Conservation (phyloP, 257 asterid species). For the Solanum corneliomulleri region DNA sequence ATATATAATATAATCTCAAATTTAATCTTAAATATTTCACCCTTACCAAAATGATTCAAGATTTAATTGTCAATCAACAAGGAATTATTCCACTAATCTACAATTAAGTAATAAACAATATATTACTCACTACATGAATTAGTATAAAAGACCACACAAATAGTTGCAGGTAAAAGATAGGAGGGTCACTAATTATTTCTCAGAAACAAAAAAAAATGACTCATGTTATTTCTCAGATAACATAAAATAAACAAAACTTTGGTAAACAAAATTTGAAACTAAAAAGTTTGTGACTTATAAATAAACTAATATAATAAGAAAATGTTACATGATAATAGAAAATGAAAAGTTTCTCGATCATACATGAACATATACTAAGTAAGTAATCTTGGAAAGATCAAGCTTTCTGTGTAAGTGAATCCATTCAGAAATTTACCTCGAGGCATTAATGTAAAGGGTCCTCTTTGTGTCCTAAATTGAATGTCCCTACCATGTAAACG, state of each 20-base stretch:
- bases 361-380: not conserved
- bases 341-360: not conserved
- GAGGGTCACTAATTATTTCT: not conserved
- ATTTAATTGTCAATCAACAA: not conserved
- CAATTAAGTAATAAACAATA: not conserved
- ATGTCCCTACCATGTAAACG: not conserved
- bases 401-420: not conserved
- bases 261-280: not conserved
- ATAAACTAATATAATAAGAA: not conserved
- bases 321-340: not conserved
- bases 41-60: not conserved
- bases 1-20: not conserved
- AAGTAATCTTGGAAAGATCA: not conserved
- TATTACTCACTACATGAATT: not conserved
- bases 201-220: not conserved
- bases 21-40: not conserved
- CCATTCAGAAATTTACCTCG: not conserved
- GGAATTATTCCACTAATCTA: not conserved
- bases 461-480: not conserved
- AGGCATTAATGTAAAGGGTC: not conserved
- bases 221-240: not conserved
- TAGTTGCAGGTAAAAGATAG: not conserved
- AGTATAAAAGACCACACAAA: not conserved
- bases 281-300: not conserved
- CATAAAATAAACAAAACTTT: not conserved